Conservation (phyloP, 495 filamentous ascomycete genomes). For the Aspergillus leporis region DNA sequence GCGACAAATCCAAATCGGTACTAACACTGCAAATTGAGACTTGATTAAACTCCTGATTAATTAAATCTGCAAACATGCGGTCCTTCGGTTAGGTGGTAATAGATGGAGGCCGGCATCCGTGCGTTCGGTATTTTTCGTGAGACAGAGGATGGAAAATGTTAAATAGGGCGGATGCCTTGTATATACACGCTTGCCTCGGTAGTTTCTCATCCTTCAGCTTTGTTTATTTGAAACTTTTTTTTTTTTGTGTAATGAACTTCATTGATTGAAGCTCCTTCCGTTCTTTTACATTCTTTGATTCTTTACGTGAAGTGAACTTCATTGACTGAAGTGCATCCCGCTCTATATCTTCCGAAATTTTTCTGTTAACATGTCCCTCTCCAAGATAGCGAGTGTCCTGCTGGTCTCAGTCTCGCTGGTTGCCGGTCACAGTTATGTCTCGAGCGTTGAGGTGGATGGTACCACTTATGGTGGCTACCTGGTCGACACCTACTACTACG, state of each 20-base stretch:
- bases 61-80: neutral
- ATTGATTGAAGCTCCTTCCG: slow-evolving; percentile 10
- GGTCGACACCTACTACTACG: slow-evolving; percentile 35
- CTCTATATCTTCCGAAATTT: slow-evolving; percentile 1
- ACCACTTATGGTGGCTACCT: slow-evolving; percentile 38
- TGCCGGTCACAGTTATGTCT: slow-evolving; percentile 62
- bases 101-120: neutral
- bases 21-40: neutral
- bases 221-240: neutral
- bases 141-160: neutral
- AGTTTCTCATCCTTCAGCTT: neutral
- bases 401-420: slow-evolving; percentile 54
- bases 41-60: neutral
- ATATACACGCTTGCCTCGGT: neutral
- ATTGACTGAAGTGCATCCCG: neutral
- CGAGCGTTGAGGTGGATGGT: slow-evolving; percentile 58
- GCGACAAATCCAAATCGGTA: neutral
- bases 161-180: neutral
- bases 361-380: slow-evolving; percentile 14
- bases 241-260: neutral
- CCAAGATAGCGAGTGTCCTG: slow-evolving; percentile 27
- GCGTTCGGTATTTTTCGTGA: too few species aligned
- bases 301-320: too few species aligned
- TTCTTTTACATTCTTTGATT: neutral
- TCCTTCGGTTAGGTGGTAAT: neutral